Percentiles rank a stretch among this genome's conserved stretches.
Conservation (phyloP, 2,329 filamentous ascomycete genomes). For the Sclerotinia borealis region DNA sequence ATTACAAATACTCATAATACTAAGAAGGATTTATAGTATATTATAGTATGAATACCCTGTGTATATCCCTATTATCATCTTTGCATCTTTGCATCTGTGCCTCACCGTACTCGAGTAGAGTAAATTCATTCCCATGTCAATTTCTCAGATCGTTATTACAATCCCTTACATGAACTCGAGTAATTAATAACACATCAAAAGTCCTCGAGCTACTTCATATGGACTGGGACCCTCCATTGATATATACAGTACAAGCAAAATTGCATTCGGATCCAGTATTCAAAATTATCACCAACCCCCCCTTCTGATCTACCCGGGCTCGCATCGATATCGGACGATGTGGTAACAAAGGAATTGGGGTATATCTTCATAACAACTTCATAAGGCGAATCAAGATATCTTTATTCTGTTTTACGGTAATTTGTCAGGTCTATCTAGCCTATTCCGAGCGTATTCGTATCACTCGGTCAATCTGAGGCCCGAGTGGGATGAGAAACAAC, state of each 20-base stretch:
- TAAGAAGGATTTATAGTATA: too few species aligned
- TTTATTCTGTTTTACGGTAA: background rate
- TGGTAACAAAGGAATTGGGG: background rate
- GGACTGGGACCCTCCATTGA: background rate
- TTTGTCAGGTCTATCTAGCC: too few species aligned
- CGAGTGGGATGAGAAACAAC: background rate
- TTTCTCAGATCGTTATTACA: background rate
- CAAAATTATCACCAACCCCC: too few species aligned
- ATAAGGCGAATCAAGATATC: background rate
- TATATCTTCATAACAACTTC: background rate
- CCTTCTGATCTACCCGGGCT: background rate
- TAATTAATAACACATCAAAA: background rate
- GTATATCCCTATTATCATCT: background rate
- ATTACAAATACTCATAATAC: too few species aligned
- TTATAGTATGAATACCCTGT: too few species aligned
- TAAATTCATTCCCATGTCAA: background rate
- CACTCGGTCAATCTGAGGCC: background rate
- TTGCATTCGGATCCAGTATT: background rate
- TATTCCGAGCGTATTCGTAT: background rate
- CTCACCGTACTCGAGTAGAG: background rate
- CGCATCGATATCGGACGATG: background rate
- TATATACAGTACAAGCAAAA: background rate
- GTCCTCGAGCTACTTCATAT: background rate
- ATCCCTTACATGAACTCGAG: background rate
- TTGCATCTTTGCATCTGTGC: background rate